These are phyloP conservation scores for Amylostereum chailletii DNA, from an alignment of 1,284 basidiomycete genomes.

Conservation along the genomic window DNA sequence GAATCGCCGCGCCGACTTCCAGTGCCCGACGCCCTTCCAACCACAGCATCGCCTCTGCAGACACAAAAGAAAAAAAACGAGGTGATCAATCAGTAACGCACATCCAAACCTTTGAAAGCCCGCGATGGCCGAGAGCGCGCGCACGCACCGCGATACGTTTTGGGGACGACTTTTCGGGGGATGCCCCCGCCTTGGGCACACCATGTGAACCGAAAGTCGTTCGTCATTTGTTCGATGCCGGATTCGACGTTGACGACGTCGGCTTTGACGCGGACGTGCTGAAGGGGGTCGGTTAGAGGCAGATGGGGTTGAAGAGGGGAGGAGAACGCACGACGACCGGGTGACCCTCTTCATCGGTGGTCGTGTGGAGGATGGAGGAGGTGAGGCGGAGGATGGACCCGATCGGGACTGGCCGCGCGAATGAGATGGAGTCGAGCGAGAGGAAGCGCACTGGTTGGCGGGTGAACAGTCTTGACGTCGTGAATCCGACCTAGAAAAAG, in stretches of 20 bases:
- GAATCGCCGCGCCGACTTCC: constrained; percentile 52
- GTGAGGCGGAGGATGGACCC: constrained; percentile 71
- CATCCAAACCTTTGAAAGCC: background rate
- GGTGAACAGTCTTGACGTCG: constrained; percentile 66
- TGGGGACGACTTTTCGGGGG: constrained; percentile 53
- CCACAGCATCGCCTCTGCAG: constrained; percentile 72
- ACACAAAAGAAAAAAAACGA: background rate
- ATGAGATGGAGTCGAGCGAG: constrained; percentile 72
- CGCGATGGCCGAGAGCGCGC: background rate
- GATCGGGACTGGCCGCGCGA: constrained; percentile 74
- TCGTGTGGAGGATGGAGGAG: constrained; percentile 57
- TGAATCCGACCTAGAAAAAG: constrained; percentile 56
- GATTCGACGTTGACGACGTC: constrained; percentile 71
- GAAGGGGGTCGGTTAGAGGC: background rate
- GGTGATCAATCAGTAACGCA: background rate
- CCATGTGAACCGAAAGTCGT: constrained; percentile 69
- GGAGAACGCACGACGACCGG: constrained; percentile 39
- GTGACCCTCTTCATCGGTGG: constrained; percentile 32
- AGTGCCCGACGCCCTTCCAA: constrained; percentile 68
- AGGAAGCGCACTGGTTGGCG: constrained; percentile 63
- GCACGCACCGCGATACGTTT: constrained; percentile 54
- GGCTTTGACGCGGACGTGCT: constrained; percentile 70
- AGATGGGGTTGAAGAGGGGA: background rate
- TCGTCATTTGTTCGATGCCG: constrained; percentile 58
- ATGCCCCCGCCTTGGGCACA: constrained; percentile 31